Evolutionary conservation across 495 filamentous ascomycete species (phyloP).

Genomic region (Neurospora sp.): DNA sequence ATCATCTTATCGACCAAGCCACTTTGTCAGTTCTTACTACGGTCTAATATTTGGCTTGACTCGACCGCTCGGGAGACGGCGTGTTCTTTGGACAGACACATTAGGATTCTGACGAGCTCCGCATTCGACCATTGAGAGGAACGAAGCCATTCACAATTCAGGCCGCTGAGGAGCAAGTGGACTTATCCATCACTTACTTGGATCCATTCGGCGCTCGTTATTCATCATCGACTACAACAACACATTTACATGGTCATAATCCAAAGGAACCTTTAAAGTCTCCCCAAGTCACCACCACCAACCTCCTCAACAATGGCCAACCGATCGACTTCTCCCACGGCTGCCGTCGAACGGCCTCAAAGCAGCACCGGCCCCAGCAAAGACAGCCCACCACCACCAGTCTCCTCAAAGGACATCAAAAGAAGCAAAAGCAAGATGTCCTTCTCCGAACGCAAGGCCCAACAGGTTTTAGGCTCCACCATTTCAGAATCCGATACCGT

Average conservation of each 20-base stretch:
- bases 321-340: background rate
- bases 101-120: background rate
- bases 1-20: background rate
- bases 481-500: conserved; percentile 31
- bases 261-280: background rate
- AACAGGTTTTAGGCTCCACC: conserved; percentile 14
- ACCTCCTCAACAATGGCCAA: background rate
- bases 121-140: background rate
- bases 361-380: background rate
- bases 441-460: conserved; percentile 32
- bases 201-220: background rate
- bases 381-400: background rate
- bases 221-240: background rate
- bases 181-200: background rate
- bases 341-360: background rate
- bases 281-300: background rate
- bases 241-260: background rate
- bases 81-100: background rate
- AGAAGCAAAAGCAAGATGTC: conserved; percentile 9
- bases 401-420: background rate
- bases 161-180: background rate
- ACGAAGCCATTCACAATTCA: background rate
- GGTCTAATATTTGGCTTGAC: background rate
- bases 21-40: background rate
- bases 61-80: background rate